These are phyloP conservation scores for Phaeophleospora eucalypticola DNA, from an alignment of 2,329 filamentous ascomycete genomes.

Conservation along the genomic window DNA sequence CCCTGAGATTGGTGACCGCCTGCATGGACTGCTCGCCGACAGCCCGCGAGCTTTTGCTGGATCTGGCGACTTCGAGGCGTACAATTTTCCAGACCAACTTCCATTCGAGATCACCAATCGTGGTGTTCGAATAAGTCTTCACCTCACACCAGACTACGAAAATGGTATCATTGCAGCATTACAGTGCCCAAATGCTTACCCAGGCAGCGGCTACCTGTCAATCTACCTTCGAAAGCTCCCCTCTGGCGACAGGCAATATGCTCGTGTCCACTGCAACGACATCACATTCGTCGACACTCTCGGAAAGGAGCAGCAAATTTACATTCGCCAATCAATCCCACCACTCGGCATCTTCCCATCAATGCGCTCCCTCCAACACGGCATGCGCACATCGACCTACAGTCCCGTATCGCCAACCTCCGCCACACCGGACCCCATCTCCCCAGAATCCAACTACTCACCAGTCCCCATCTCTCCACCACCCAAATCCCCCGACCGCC, in stretches of 20 bases:
- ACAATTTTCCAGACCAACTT: slow-evolving; percentile 27
- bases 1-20: neutral
- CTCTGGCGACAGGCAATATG: slow-evolving; percentile 19
- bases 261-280: slow-evolving; percentile 21
- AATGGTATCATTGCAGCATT: slow-evolving; percentile 29
- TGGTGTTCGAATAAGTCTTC: slow-evolving; percentile 12
- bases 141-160: slow-evolving; percentile 7
- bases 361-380: neutral
- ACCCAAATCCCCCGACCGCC: neutral
- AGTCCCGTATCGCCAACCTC: neutral
- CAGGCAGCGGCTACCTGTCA: slow-evolving; percentile 21
- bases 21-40: slow-evolving; percentile 15
- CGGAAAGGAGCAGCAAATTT: slow-evolving; percentile 6
- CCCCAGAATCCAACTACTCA: neutral
- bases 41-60: slow-evolving; percentile 36
- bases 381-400: neutral
- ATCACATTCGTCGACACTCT: slow-evolving; percentile 3
- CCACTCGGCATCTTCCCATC: neutral
- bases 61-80: slow-evolving; percentile 32
- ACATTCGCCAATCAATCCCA: slow-evolving; percentile 1
- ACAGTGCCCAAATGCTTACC: slow-evolving; percentile 32
- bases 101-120: slow-evolving; percentile 16
- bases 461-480: neutral
- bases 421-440: neutral
- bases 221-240: slow-evolving; percentile 30